Conservation (phyloP, 192 early-diverging fungal genomes). For the Phycomyces blakesleeanus region DNA sequence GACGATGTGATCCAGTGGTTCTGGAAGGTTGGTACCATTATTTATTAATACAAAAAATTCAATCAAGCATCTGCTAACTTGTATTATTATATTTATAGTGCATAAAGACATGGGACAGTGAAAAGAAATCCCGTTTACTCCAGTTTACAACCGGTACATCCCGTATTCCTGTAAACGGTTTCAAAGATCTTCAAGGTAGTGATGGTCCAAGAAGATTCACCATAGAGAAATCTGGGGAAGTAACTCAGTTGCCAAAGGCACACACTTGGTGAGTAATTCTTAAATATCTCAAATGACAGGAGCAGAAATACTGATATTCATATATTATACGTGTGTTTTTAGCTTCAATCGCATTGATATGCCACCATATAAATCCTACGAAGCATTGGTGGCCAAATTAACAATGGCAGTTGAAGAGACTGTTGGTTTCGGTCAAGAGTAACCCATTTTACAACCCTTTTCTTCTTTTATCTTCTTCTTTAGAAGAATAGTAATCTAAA, state of each 20-base stretch:
- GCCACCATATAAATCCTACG: constrained; percentile 87
- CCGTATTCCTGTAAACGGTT: constrained; percentile 97
- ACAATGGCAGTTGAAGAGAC: constrained; percentile 95
- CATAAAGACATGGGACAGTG: constrained; percentile 79
- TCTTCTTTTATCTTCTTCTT: background rate
- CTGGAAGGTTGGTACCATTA: constrained; percentile 76
- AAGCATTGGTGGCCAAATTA: constrained; percentile 52
- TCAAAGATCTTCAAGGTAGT: constrained; percentile 95
- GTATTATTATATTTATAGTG: constrained; percentile 39
- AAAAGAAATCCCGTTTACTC: constrained; percentile 90
- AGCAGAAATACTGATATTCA: background rate
- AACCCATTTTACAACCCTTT: constrained; percentile 1
- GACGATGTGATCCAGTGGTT: constrained; percentile 95
- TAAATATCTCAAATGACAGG: background rate
- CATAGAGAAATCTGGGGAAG: constrained; percentile 91
- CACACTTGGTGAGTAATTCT: constrained; percentile 79
- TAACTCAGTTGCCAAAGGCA: constrained; percentile 82
- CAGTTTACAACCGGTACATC: constrained; percentile 99
- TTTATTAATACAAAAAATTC: background rate
- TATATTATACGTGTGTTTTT: constrained; percentile 5
- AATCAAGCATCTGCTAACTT: background rate
- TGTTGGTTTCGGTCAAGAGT: constrained; percentile 89
- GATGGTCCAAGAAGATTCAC: constrained; percentile 95
- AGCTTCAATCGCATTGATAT: constrained; percentile 96
- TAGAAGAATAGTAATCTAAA: background rate